Evolutionary conservation across 1,284 basidiomycete genomes (phyloP).

Genomic region (Coniferiporia weirii): DNA sequence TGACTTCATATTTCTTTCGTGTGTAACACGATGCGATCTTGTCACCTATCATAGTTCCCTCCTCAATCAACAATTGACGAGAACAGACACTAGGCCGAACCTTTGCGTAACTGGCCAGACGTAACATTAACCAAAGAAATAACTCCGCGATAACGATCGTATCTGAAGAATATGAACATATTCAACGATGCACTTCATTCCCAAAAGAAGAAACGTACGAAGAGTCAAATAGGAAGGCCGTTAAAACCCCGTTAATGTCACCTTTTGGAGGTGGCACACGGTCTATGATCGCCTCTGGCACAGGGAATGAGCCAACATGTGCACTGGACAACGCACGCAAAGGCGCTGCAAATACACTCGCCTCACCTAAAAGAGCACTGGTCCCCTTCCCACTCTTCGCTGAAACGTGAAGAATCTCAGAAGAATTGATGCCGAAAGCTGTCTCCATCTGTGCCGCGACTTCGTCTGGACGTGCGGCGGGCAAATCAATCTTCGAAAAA

Average conservation of each 20-base stretch:
- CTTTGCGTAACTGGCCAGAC: constrained; percentile 48
- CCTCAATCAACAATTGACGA: neutral
- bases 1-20: constrained; percentile 87
- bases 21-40: constrained; percentile 85
- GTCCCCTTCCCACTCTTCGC: constrained; percentile 89
- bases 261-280: constrained; percentile 75
- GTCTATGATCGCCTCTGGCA: constrained; percentile 64
- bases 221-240: constrained; percentile 92
- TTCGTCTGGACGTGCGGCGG: constrained; percentile 76
- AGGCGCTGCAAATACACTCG: neutral
- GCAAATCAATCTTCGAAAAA: constrained; percentile 76
- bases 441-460: constrained; percentile 78
- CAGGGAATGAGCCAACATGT: constrained; percentile 60
- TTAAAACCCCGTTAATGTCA: constrained; percentile 50
- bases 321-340: neutral
- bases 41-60: constrained; percentile 72
- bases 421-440: constrained; percentile 74
- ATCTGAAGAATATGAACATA: constrained; percentile 45
- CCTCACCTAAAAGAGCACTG: constrained; percentile 2
- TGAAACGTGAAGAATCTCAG: constrained; percentile 73
- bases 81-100: constrained; percentile 20
- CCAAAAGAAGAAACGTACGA: constrained; percentile 47
- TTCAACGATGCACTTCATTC: neutral
- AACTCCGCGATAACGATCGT: constrained; percentile 95
- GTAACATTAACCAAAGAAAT: constrained; percentile 84